Evolutionary conservation across 2,329 filamentous ascomycete species (phyloP).

Genomic region (Mycosphaerella arachidis): DNA sequence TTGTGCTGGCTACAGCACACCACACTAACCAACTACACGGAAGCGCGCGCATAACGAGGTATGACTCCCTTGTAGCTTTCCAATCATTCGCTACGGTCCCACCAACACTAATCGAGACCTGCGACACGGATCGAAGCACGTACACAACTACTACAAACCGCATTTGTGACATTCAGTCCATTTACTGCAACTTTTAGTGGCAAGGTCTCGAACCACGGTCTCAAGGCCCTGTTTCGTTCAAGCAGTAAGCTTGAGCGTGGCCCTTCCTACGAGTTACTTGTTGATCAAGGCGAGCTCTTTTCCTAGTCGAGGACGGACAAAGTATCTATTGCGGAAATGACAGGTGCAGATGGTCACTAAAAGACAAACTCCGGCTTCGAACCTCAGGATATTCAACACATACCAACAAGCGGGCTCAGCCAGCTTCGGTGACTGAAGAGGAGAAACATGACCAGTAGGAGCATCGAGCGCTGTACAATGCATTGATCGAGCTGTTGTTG

Average conservation of each 20-base stretch:
- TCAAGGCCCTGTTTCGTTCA: not conserved
- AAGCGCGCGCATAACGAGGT: not conserved
- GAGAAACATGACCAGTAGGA: too few species aligned
- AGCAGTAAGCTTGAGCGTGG: not conserved
- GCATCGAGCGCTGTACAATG: too few species aligned
- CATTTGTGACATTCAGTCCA: not conserved
- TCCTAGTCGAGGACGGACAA: not conserved
- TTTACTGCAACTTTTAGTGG: not conserved
- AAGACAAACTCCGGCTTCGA: not conserved
- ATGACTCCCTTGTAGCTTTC: not conserved
- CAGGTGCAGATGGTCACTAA: not conserved
- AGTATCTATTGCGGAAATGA: not conserved
- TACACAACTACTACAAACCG: not conserved
- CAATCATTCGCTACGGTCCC: not conserved
- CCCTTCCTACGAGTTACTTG: not conserved
- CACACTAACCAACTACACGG: not conserved
- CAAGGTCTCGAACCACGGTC: not conserved
- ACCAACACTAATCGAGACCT: not conserved
- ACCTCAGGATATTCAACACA: not conserved
- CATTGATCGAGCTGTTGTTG: too few species aligned
- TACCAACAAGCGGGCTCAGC: not conserved
- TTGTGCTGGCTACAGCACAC: not conserved
- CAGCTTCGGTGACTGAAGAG: not conserved
- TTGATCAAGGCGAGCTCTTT: not conserved
- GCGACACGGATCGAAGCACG: not conserved